Evolutionary conservation across 495 filamentous ascomycete genomes (phyloP).

Genomic region (Penicillium atrosanguineum): DNA sequence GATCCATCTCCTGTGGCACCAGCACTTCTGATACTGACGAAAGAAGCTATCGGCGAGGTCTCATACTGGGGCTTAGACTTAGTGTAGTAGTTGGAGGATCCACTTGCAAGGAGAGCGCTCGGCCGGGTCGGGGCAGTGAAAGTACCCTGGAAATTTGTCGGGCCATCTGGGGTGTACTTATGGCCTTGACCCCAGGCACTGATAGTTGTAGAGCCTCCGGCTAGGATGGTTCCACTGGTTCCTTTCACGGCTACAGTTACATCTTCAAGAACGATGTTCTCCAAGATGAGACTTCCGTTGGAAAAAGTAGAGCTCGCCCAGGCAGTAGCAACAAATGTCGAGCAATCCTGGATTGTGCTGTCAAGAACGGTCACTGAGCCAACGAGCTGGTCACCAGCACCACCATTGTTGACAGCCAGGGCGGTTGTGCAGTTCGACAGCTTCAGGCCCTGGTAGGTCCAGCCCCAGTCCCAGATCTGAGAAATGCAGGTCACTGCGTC

Average conservation of each 20-base stretch:
- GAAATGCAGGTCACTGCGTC: conserved; percentile 59
- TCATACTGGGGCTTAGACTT: conserved; percentile 57
- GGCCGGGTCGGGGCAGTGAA: conserved; percentile 38
- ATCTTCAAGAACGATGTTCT: conserved; percentile 67
- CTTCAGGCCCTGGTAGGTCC: conserved; percentile 51
- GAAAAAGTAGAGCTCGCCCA: conserved; percentile 35
- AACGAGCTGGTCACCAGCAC: conserved; percentile 32
- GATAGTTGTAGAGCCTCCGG: conserved; percentile 57
- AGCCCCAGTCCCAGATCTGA: conserved; percentile 60
- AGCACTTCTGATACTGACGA: conserved; percentile 56
- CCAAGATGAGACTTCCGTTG: conserved; percentile 56
- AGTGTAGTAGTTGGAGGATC: conserved; percentile 45
- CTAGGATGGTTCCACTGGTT: conserved; percentile 50
- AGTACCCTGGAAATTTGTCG: conserved; percentile 40
- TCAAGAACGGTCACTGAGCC: conserved; percentile 53
- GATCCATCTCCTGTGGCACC: conserved; percentile 68
- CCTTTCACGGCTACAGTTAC: conserved; percentile 60
- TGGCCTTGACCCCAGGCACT: conserved; percentile 54
- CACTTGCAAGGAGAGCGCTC: conserved; percentile 31
- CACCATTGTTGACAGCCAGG: conserved; percentile 43
- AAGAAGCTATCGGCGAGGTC: conserved; percentile 43
- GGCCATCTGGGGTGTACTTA: conserved; percentile 43
- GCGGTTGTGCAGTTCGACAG: conserved; percentile 53
- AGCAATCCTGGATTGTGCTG: conserved; percentile 61
- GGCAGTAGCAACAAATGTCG: conserved; percentile 60